Evolutionary conservation across 805 yeast genomes (phyloP), one percentile per base, ranked within the genome.

Genomic region (Spathaspora sp.): DNA sequence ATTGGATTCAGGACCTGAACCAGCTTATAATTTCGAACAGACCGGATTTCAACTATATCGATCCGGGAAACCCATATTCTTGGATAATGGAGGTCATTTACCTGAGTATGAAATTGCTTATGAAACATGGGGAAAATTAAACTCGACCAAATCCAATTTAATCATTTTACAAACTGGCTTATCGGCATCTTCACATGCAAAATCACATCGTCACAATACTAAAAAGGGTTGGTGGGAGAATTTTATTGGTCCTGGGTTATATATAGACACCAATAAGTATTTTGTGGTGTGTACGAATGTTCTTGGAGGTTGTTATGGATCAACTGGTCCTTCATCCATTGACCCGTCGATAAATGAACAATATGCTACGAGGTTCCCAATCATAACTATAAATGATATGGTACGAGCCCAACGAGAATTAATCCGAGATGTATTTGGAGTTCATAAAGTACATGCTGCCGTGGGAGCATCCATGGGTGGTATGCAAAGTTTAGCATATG

Each of bases 381-480:
- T 92, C 46, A 61, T 92, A 10, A 85, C 96, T 0, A 79, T 92
- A 28, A 87, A 86, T 60, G 97, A 92, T 66, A 91, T 92, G 96
- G 89, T 89, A 2, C 74, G 97, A 49, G 96, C 96, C 0, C 97
- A 92, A 70, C 78, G 88, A 52, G 75, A 87, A 48, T 69, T 92
- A 43, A 74, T 92, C 17, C 71, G 68, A 26, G 79, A 83, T 45
- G 82, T 79, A 45, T 81, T 91, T 52, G 84, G 85, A 1, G 86
- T 87, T 29, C 46, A 60, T 1, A 86, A 81, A 63, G 69, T 92
- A 23, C 81, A 82, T 66, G 96, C 96, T 1, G 80, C 89, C 1
- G 82, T 92, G 7, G 97, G 97, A 5, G 85, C 96, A 2, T 89
- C 96, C 0, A 89, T 92, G 96, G 97, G 97, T n/a, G 97, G 97